Base-by-base conservation (phyloP, 2,329 filamentous ascomycete genomes). In the Nakataea oryzae region DNA sequence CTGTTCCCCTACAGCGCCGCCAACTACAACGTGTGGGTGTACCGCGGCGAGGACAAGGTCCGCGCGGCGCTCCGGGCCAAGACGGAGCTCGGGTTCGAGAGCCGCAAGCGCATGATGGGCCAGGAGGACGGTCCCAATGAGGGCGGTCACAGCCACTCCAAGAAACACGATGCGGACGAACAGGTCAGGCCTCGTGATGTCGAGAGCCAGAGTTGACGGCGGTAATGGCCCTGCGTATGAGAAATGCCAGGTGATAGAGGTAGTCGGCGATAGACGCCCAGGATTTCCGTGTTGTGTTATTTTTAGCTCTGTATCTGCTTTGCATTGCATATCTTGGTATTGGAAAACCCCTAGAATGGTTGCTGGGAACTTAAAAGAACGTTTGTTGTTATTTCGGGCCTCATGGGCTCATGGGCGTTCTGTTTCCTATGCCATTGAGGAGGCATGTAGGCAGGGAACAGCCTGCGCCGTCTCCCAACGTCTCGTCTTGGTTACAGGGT, bases 11-110 rank as follows among this genome's bases (percentile, higher is more conserved):
- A 76, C 34, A 77, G 79, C 69, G 72, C 73, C 64, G 74, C 72
- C 63, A 78, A 79, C 32, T 82, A 76, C 68, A 71, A 71, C 3
- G 73, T 74, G 8, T 84, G 81, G 81, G 77, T 76, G 70, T 66
- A 72, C 32, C 77, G 78, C 32, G 77, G 74, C 61, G 73, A 80
- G 61, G 71, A 74, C 1, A 78, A 79, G 62, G 79, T 84, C 56
- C 73, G 71, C 59, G 76, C 68, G 71, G 80, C 63, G 61, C 74
- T 70, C 69, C 71, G n/a, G 71, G 76, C 62, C 70, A 75, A 69
- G 69, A 68, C 71, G 4, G 69, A 71, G 63, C 65, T 70, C 24
- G 68, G 69, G 27, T 70, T 72, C 54, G 66, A 70, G 56, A 66
- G 66, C 55, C 71, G 70, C 62, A 69, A 68, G 63, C 63, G 66